Percentiles rank a stretch among this genome's conserved stretches.
Evolutionary conservation across 495 filamentous ascomycete species (phyloP).

Genomic region (Clavariopsis aquatica): DNA sequence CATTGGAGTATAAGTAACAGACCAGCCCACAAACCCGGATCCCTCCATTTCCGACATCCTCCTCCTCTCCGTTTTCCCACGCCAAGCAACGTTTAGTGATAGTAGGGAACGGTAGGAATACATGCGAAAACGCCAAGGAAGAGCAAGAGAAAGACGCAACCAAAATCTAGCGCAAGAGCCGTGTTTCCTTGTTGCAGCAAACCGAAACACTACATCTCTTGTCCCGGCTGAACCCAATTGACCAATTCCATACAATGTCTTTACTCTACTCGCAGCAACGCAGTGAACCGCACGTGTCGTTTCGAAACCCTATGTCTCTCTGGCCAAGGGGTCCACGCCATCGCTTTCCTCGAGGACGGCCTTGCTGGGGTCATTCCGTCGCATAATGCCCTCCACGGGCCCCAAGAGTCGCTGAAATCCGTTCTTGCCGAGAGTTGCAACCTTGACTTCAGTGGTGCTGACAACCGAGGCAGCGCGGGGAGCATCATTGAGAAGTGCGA

Average conservation of each 20-base stretch:
- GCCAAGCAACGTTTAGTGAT: slow-evolving; percentile 29
- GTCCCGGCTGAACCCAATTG: not conserved
- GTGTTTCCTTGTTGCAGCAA: slow-evolving; percentile 2
- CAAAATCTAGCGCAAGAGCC: slow-evolving; percentile 10
- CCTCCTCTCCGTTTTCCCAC: not conserved
- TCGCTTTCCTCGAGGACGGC: slow-evolving; percentile 26
- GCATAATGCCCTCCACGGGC: slow-evolving; percentile 92
- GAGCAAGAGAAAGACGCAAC: slow-evolving; percentile 13
- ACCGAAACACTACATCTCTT: not conserved
- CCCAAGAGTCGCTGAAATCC: slow-evolving; percentile 93
- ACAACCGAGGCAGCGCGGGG: slow-evolving; percentile 91
- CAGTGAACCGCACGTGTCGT: no score
- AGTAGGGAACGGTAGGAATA: slow-evolving; percentile 34
- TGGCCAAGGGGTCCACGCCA: slow-evolving; percentile 39
- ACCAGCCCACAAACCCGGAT: not conserved
- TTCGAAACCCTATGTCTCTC: slow-evolving; percentile 11
- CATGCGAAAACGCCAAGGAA: slow-evolving; percentile 30
- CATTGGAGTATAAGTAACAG: slow-evolving; percentile 30
- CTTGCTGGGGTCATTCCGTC: slow-evolving; percentile 66
- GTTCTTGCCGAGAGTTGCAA: slow-evolving; percentile 89
- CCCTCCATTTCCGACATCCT: not conserved
- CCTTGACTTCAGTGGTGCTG: slow-evolving; percentile 80
- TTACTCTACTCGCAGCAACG: slow-evolving; percentile 1
- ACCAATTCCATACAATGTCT: not conserved
- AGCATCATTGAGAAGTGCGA: slow-evolving; percentile 89